A percentile compares a stretch with the other conserved stretches of the same genome.
Conservation (phyloP, 495 filamentous ascomycete species). For the Parathielavia hyrcaniae region DNA sequence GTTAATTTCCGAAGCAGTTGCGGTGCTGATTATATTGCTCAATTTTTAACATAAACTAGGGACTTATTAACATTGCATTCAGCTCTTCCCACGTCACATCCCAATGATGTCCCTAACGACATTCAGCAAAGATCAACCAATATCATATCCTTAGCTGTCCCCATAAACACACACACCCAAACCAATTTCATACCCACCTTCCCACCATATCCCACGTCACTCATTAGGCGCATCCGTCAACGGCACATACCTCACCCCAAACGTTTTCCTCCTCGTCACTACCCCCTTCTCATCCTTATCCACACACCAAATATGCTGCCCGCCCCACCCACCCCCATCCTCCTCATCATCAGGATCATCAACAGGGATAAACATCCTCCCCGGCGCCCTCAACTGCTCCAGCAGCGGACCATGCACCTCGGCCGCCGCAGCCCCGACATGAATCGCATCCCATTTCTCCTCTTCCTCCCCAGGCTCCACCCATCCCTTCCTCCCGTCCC, state of each 20-base stretch:
- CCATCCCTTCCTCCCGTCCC: conserved; percentile 79
- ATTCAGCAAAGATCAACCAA: no score
- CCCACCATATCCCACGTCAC: not conserved
- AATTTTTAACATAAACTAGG: no score
- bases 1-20: no score
- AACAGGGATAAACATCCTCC: conserved; percentile 82
- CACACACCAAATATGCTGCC: conserved; percentile 88
- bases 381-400: conserved; percentile 72
- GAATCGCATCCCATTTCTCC: conserved; percentile 72
- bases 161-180: not conserved
- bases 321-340: conserved; percentile 30
- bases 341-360: no score
- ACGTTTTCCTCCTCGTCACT: conserved; percentile 66
- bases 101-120: no score
- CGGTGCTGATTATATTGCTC: no score
- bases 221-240: conserved; percentile 70
- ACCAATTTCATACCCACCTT: not conserved
- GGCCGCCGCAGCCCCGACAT: conserved; percentile 84
- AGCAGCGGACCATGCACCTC: conserved; percentile 66
- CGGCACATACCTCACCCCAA: conserved; percentile 88
- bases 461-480: conserved; percentile 33
- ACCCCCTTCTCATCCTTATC: conserved; percentile 78
- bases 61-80: no score
- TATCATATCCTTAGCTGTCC: no score
- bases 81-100: no score